Evolutionary conservation across 73 alveolate genomes (phyloP).

Genomic region (Blepharisma japonicum): DNA sequence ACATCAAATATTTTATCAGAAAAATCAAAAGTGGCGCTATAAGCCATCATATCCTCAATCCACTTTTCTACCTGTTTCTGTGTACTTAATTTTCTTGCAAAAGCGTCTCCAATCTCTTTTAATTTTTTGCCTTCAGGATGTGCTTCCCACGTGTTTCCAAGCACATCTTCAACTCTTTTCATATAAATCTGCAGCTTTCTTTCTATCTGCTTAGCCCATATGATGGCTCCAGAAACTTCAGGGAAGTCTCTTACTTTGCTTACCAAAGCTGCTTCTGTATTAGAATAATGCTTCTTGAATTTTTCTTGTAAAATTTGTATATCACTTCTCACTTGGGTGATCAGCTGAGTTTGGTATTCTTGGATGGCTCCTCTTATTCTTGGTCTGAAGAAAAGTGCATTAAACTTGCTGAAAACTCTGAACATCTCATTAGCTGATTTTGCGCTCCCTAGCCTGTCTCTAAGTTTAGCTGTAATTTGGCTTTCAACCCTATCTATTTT

Average conservation of each 20-base stretch:
- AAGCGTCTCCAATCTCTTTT: slow-evolving; percentile 83
- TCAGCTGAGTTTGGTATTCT: slow-evolving; percentile 92
- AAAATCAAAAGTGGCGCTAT: slow-evolving; percentile 33
- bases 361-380: slow-evolving; percentile 91
- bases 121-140: slow-evolving; percentile 83
- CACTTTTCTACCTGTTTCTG: slow-evolving; percentile 37
- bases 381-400: slow-evolving; percentile 86
- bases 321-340: slow-evolving; percentile 72
- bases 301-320: slow-evolving; percentile 73
- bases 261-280: slow-evolving; percentile 73
- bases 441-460: slow-evolving; percentile 92
- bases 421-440: slow-evolving; percentile 91
- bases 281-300: slow-evolving; percentile 64
- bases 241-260: slow-evolving; percentile 88
- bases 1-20: slow-evolving; percentile 39
- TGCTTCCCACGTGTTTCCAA: slow-evolving; percentile 92
- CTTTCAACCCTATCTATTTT: slow-evolving; percentile 88
- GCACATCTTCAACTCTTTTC: slow-evolving; percentile 71
- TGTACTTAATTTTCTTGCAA: slow-evolving; percentile 60
- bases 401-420: slow-evolving; percentile 89
- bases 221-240: slow-evolving; percentile 75
- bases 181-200: slow-evolving; percentile 64
- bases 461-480: slow-evolving; percentile 79
- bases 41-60: slow-evolving; percentile 40
- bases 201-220: slow-evolving; percentile 89